A percentile compares a stretch with the other conserved stretches of the same genome.
phyloP scores from a whole-genome alignment of 345 rosid species.

The Eucalyptus marginata region DNA sequence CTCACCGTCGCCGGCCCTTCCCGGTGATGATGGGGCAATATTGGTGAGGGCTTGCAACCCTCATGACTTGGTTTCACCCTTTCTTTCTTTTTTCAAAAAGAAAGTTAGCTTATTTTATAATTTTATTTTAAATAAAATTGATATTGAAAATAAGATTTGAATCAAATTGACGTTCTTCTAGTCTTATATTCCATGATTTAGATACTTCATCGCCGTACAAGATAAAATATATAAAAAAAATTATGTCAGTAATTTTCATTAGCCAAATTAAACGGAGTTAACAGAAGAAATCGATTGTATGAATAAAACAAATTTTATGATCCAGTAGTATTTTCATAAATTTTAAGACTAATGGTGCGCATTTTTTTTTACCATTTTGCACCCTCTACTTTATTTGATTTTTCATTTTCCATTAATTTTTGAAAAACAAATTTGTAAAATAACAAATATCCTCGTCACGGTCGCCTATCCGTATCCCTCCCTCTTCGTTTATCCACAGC shows the following conservation, averaged over 20 bases:
- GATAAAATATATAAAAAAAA: too few species aligned
- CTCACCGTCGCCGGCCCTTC: accelerated
- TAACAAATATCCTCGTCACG: not conserved
- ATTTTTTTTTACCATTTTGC: too few species aligned
- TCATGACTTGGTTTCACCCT: not conserved
- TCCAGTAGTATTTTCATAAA: accelerated
- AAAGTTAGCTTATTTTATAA: too few species aligned
- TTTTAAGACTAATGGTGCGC: too few species aligned
- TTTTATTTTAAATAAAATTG: too few species aligned
- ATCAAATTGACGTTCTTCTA: not conserved
- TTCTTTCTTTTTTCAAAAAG: too few species aligned
- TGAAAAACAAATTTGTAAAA: not conserved
- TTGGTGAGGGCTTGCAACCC: not conserved
- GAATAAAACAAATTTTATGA: not conserved
- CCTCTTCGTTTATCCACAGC: not conserved
- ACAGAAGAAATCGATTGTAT: accelerated
- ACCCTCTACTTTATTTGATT: not conserved
- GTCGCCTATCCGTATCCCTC: too few species aligned
- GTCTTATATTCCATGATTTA: not conserved
- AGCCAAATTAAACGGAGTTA: accelerated
- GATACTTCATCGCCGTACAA: accelerated
- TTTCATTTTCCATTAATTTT: not conserved
- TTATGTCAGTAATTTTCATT: accelerated
- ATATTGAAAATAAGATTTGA: not conserved
- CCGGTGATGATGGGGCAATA: accelerated